A percentile compares a stretch with the other conserved stretches of the same genome.
phyloP scores from a whole-genome alignment of 495 filamentous ascomycete genomes.

The Lepraria neglecta region DNA sequence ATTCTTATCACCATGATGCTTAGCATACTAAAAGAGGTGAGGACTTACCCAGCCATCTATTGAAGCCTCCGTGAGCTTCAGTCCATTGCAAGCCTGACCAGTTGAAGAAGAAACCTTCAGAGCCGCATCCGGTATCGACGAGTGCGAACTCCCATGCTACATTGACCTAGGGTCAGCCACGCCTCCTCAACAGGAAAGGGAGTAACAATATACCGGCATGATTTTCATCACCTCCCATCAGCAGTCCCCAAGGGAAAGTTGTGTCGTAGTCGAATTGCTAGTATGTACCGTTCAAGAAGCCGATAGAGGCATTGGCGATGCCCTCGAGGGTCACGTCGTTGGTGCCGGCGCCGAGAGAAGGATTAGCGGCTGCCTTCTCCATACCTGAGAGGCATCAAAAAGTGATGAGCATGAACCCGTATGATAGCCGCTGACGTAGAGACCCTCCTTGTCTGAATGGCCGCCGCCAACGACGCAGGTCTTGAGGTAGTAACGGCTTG shows the following conservation, averaged over 20 bases:
- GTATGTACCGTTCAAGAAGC: slow-evolving; percentile 42
- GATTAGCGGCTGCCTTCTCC: background rate
- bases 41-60: slow-evolving; percentile 48
- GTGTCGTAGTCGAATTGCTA: slow-evolving; percentile 36
- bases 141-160: slow-evolving; percentile 32
- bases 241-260: slow-evolving; percentile 38
- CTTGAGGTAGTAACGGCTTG: slow-evolving; percentile 40
- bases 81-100: slow-evolving; percentile 38
- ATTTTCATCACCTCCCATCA: slow-evolving; percentile 29
- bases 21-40: background rate
- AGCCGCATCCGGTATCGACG: slow-evolving; percentile 39
- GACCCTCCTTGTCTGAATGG: slow-evolving; percentile 31
- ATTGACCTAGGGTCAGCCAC: background rate
- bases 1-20: too few species aligned
- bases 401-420: slow-evolving; percentile 29
- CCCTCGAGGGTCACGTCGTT: slow-evolving; percentile 41
- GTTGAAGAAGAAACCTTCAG: slow-evolving; percentile 38
- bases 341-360: slow-evolving; percentile 33
- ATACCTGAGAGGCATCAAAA: background rate
- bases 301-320: slow-evolving; percentile 29
- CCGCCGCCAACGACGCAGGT: slow-evolving; percentile 30
- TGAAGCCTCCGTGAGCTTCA: slow-evolving; percentile 34
- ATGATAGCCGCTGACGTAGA: slow-evolving; percentile 46
- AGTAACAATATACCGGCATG: slow-evolving; percentile 31
- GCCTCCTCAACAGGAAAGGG: too few species aligned